Evolutionary conservation across 2,329 filamentous ascomycete species (phyloP).

Genomic region (Chaetomium sp.): DNA sequence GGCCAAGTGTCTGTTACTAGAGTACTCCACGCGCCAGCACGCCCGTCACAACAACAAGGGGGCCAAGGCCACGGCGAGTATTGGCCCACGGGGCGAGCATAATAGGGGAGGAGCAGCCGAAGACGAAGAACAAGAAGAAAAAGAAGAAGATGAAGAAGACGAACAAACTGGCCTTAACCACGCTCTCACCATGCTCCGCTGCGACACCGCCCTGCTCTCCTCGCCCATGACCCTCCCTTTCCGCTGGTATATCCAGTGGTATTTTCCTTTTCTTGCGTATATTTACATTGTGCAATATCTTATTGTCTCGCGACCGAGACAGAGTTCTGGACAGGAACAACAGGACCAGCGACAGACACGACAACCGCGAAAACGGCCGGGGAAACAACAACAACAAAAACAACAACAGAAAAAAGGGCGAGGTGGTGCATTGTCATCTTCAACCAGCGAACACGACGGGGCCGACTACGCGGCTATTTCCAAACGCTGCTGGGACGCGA

Average conservation of each 20-base stretch:
- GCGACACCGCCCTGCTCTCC: slow-evolving; percentile 29
- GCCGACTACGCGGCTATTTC: too few species aligned
- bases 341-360: too few species aligned
- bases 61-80: too few species aligned
- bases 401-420: neutral
- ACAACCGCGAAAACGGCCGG: neutral
- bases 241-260: slow-evolving; percentile 31
- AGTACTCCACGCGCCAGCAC: slow-evolving; percentile 32
- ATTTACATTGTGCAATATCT: slow-evolving; percentile 34
- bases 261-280: slow-evolving; percentile 38
- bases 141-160: slow-evolving; percentile 19
- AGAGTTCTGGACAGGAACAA: neutral
- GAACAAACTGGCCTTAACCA: slow-evolving; percentile 25
- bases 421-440: too few species aligned
- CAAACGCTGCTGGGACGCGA: slow-evolving; percentile 25
- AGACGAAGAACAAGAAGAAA: slow-evolving; percentile 18
- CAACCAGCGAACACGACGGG: too few species aligned
- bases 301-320: neutral
- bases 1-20: slow-evolving; percentile 44
- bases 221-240: slow-evolving; percentile 30
- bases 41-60: slow-evolving; percentile 16
- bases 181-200: slow-evolving; percentile 32
- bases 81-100: too few species aligned
- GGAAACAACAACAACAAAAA: neutral
- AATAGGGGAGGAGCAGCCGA: too few species aligned